These are phyloP conservation scores for Pseudopyrenochaeta lycopersici DNA, from an alignment of 2,329 filamentous ascomycete genomes.

Conservation along the genomic window DNA sequence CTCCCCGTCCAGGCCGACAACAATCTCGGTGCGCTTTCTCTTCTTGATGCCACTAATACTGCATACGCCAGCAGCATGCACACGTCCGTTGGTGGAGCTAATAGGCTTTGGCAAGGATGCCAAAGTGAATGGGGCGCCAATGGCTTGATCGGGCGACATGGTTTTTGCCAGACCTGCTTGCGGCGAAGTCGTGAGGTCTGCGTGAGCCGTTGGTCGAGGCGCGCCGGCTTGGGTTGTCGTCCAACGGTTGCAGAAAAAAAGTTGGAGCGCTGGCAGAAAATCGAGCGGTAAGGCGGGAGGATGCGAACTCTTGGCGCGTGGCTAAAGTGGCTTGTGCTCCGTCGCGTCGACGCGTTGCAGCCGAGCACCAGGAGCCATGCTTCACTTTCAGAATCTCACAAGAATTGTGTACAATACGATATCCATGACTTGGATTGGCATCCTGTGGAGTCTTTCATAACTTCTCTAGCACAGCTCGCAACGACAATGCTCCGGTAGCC, in stretches of 20 bases:
- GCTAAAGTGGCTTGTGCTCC: constrained; percentile 12
- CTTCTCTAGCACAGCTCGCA: neutral
- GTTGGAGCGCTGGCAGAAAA: constrained; percentile 30
- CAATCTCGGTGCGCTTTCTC: constrained; percentile 70
- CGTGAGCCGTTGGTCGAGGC: constrained; percentile 29
- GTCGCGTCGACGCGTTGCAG: constrained; percentile 8
- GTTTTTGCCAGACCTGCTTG: constrained; percentile 35
- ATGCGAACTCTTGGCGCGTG: constrained; percentile 20
- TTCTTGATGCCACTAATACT: constrained; percentile 65
- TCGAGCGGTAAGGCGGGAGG: constrained; percentile 18
- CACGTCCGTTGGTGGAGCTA: constrained; percentile 49
- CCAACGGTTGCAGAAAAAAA: constrained; percentile 30
- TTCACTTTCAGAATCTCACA: constrained; percentile 5
- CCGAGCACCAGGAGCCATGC: neutral
- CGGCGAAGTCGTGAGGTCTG: constrained; percentile 23
- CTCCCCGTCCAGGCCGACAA: constrained; percentile 67
- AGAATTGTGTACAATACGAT: neutral
- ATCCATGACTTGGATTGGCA: constrained; percentile 4
- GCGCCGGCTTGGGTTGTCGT: constrained; percentile 20
- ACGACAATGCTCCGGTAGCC: constrained; percentile 25
- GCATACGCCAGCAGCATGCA: constrained; percentile 58
- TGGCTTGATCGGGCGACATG: constrained; percentile 48
- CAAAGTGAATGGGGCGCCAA: constrained; percentile 52
- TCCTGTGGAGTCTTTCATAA: neutral
- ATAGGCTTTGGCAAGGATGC: constrained; percentile 56